Base-by-base conservation (phyloP, 129 eudicot genomes). In the Centrapalus pauciflorus region DNA sequence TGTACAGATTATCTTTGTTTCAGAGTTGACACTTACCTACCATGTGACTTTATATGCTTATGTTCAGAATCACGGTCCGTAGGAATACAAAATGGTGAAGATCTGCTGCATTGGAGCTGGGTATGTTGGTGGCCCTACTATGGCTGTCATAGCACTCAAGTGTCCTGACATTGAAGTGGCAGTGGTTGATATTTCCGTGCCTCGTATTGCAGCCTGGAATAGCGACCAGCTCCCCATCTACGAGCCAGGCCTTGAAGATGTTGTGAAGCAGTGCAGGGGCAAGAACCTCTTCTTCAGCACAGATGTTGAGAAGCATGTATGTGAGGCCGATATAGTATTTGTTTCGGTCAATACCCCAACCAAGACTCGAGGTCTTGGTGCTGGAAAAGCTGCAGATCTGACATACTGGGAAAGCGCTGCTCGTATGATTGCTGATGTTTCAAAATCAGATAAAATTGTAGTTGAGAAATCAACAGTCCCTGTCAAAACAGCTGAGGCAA, bases 401-500 rank as follows among this genome's bases (percentile, higher is more conserved):
- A 85, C 96, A 1, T 88, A 89, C 60, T 89, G 96, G 96, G 96
- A 89, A 61, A 85, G 93, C 29, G 96, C 96, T 4, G 96, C 96
- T 32, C 93, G 96, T 40, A 89, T 89, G 96, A 88, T 88, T 50
- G 96, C 96, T 55, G 89, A 88, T 13, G 96, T 85, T 46, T 85
- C 96, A 26, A 88, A 88, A 64, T 88, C 96, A 5, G 81, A 82
- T 33, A 88, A 88, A 59, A 88, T 88, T 25, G 96, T 88, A 0
- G 93, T 89, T 21, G 96, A 89, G 81, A 89, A 89, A 70, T 89
- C 96, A 7, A 89, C 96, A 0, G 96, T 89, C 12, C 96, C 96
- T 1, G 96, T 89, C 50, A 89, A 89, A 75, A 89, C 96, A 1
- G 96, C 96, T 5, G 96, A 89, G 61, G 96, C 96, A 17, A 88